phyloP scores from a whole-genome alignment of 2,329 filamentous ascomycete genomes.

The Juglanconis sp. region DNA sequence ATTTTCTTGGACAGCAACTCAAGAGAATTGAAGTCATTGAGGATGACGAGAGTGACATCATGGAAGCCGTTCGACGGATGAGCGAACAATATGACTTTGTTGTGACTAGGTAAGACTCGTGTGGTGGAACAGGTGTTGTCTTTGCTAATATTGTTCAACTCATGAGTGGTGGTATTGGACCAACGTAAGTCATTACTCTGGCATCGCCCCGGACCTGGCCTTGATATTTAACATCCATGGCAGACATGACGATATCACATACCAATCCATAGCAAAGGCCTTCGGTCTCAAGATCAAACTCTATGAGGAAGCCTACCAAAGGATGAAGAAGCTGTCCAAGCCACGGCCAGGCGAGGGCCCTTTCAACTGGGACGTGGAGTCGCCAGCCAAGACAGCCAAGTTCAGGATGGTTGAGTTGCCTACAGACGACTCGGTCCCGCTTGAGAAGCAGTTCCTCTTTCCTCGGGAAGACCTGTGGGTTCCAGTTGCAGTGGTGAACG shows the following conservation, averaged over 20 bases:
- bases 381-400: conserved; percentile 74
- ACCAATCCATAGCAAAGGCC: conserved; percentile 87
- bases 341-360: conserved; percentile 68
- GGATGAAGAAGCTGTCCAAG: conserved; percentile 80
- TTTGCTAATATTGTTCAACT: conserved; percentile 15
- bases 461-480: conserved; percentile 84
- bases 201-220: neutral
- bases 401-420: conserved; percentile 89
- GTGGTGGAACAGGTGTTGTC: neutral
- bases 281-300: conserved; percentile 74
- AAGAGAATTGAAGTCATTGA: conserved; percentile 90
- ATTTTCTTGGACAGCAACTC: conserved; percentile 49
- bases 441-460: conserved; percentile 74
- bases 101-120: conserved; percentile 63
- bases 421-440: conserved; percentile 62
- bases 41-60: conserved; percentile 86
- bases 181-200: conserved; percentile 62
- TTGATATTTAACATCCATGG: neutral
- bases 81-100: conserved; percentile 89
- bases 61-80: conserved; percentile 85
- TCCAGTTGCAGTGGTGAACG: conserved; percentile 82
- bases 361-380: conserved; percentile 83
- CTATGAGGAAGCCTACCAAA: conserved; percentile 71
- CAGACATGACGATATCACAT: conserved; percentile 97
- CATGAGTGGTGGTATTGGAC: conserved; percentile 80